Evolutionary conservation across 306 rosid species (phyloP), one percentile per base, ranked within the genome.

Genomic region (Vigna nakashimae): DNA sequence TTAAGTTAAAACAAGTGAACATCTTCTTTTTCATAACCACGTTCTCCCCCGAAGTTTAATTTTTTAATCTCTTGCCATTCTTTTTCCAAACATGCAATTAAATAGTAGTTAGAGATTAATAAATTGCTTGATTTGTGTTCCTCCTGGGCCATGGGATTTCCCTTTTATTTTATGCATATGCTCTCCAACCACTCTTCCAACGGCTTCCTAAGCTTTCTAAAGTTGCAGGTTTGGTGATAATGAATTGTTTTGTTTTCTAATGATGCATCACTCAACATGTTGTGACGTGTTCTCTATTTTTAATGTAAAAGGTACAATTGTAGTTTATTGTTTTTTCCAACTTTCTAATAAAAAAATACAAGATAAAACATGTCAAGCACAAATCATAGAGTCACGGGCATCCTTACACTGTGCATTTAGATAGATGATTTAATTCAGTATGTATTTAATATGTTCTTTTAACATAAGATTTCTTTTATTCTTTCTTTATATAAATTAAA

Each of bases 131-230:
- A 18, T 65, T 20, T 40, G 50, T 40, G 67, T 38, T 58, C 18
- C 36, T 4, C 18, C 40, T 59, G 0, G 1, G 14, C 67, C 7
- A 15, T 18, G 52, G 6, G 52, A 65, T 38, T 65, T 18, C 11
- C 18, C 32, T 40, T 18, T 40, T 65, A 65, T 38, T 65, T 65
- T 40, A 65, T 38, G 68, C 20, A 18, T 2, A 53, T 53, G 62
- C 32, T 57, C 36, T 57, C 64, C 64, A 57, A 57, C 64, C 4
- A 57, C 64, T 57, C 34, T 12, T 57, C 63, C n/a, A 57, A 57
- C 4, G 36, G 36, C 9, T 57, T 56, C 32, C 65, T 30, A 62
- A 34, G 62, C 13, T 58, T 59, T 59, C 7, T 2, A 18, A 18
- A 18, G 52, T 65, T 40, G 6, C 9, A 17, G 51, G 51, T 40